Percentiles rank a stretch among this genome's conserved stretches.
phyloP scores from a whole-genome alignment of 192 early-diverging fungal genomes.

The Paraglomus brasilianum region DNA sequence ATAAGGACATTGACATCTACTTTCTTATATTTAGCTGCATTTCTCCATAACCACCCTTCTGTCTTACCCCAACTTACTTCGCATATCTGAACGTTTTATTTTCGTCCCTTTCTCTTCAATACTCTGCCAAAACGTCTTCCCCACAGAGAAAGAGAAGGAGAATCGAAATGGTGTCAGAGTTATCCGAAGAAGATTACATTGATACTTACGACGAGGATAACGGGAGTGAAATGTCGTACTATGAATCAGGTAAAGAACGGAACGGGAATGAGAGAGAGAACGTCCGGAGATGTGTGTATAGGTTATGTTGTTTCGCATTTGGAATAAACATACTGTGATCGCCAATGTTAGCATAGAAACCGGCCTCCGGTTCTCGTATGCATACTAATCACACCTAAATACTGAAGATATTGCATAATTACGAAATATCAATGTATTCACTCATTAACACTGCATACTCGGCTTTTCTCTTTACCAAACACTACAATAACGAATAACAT shows the following conservation, averaged over 20 bases:
- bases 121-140: slow-evolving; percentile 32
- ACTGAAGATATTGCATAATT: neutral
- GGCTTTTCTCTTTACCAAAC: neutral
- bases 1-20: too few relatives aligned
- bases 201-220: too few relatives aligned
- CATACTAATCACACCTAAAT: neutral
- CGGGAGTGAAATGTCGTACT: slow-evolving; percentile 1
- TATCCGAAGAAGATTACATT: slow-evolving; percentile 23
- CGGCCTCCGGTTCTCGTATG: neutral
- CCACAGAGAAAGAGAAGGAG: slow-evolving; percentile 29
- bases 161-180: slow-evolving; percentile 31
- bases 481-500: neutral
- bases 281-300: neutral
- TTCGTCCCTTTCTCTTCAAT: too few relatives aligned
- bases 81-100: too few relatives aligned
- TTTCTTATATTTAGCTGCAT: too few relatives aligned
- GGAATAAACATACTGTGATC: neutral
- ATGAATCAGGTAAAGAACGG: slow-evolving; percentile 1
- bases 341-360: neutral
- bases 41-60: too few relatives aligned
- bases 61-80: too few relatives aligned
- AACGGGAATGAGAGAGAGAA: neutral
- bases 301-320: neutral
- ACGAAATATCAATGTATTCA: neutral
- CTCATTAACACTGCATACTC: neutral